Evolutionary conservation across 192 early-diverging fungal genomes (phyloP).

Genomic region (Gryganskiella cystojenkinii): DNA sequence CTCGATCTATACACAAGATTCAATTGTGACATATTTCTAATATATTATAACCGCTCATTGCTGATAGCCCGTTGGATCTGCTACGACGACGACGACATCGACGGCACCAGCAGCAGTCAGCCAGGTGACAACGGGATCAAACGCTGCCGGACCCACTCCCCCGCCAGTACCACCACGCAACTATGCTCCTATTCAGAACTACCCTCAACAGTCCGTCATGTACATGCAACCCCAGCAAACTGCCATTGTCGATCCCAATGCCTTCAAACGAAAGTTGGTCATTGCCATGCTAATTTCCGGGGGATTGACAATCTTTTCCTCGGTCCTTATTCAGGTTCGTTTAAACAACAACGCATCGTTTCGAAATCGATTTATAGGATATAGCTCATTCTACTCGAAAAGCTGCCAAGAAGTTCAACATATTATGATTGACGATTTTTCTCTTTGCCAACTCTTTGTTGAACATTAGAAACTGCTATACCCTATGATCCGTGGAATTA

Average conservation of each 20-base stretch:
- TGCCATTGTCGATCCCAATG: slow-evolving; percentile 30
- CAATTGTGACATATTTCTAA: too few species aligned
- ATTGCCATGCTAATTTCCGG: slow-evolving; percentile 46
- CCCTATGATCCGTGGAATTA: slow-evolving; percentile 48
- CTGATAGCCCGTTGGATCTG: background rate
- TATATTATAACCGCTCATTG: too few species aligned
- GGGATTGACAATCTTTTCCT: slow-evolving; percentile 31
- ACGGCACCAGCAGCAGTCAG: slow-evolving; percentile 7
- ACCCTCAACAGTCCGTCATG: slow-evolving; percentile 15
- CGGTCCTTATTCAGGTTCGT: slow-evolving; percentile 36
- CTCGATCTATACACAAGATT: too few species aligned
- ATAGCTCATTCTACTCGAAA: background rate
- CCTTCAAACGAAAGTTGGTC: slow-evolving; percentile 46
- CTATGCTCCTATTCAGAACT: slow-evolving; percentile 15
- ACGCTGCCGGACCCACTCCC: slow-evolving; percentile 2
- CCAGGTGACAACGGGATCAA: slow-evolving; percentile 8
- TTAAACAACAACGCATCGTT: too few species aligned
- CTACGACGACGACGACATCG: background rate
- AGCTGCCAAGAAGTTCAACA: background rate
- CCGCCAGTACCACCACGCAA: slow-evolving; percentile 49
- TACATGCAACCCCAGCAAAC: slow-evolving; percentile 22
- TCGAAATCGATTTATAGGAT: background rate
- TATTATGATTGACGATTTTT: too few species aligned
- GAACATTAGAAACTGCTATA: slow-evolving; percentile 38
- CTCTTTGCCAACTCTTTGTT: too few species aligned